Conservation (phyloP, 768 basidiomycete genomes). For the Pleurotus platypus region DNA sequence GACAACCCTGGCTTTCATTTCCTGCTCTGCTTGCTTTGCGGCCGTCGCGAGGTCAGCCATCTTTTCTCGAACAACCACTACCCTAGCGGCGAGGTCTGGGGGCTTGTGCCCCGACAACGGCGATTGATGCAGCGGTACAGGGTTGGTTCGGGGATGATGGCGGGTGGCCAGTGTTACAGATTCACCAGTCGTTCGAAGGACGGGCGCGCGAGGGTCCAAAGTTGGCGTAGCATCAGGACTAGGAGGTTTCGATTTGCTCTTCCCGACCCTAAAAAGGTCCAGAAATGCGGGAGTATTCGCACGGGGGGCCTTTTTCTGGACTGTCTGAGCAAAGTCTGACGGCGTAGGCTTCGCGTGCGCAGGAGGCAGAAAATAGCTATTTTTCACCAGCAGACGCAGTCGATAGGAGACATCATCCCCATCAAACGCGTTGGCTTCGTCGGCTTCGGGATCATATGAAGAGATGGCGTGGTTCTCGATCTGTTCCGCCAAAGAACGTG, state of each 20-base stretch:
- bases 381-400: constrained; percentile 78
- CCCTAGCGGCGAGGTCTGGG: constrained; percentile 48
- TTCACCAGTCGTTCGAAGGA: constrained; percentile 64
- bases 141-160: constrained; percentile 32
- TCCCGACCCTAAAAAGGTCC: constrained; percentile 68
- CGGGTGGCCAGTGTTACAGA: constrained; percentile 47
- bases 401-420: constrained; percentile 84
- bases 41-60: constrained; percentile 68
- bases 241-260: constrained; percentile 60
- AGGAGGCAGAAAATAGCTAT: constrained; percentile 86
- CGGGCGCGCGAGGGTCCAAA: constrained; percentile 37
- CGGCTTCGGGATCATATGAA: constrained; percentile 46
- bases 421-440: constrained; percentile 44
- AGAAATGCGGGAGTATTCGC: constrained; percentile 54
- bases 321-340: constrained; percentile 49
- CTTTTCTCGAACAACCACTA: constrained; percentile 82
- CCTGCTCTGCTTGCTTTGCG: constrained; percentile 73
- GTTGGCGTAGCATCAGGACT: constrained; percentile 36
- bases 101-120: constrained; percentile 20
- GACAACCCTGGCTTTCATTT: constrained; percentile 55
- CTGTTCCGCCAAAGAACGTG: constrained; percentile 49
- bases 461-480: constrained; percentile 38
- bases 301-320: constrained; percentile 38
- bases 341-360: constrained; percentile 80
- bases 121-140: constrained; percentile 24